These are phyloP conservation scores for Lachancea dasiensis DNA, from an alignment of 805 yeast species.

Conservation along the genomic window DNA sequence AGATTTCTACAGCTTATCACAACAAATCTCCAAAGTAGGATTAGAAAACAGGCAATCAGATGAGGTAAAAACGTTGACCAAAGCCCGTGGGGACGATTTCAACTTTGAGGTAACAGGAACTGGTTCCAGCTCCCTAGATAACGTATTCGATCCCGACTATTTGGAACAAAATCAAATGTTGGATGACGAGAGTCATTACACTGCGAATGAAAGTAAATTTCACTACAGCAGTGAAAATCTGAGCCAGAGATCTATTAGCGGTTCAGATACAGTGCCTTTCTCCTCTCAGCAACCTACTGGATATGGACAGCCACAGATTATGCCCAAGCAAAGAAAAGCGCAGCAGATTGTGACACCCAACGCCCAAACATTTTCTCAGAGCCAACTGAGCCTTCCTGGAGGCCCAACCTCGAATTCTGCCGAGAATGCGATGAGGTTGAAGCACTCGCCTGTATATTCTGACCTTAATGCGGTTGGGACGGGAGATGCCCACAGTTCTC, in stretches of 20 bases:
- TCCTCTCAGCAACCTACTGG: not conserved
- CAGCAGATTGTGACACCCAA: slow-evolving; percentile 8
- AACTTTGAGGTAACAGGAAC: slow-evolving; percentile 9
- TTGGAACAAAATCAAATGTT: slow-evolving; percentile 27
- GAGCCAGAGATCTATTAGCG: slow-evolving; percentile 13
- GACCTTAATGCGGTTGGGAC: slow-evolving; percentile 6
- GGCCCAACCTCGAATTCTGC: not conserved
- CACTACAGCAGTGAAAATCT: slow-evolving; percentile 6
- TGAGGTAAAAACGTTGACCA: not conserved
- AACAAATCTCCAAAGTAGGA: slow-evolving; percentile 12
- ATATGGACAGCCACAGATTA: slow-evolving; percentile 6
- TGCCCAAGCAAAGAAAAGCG: slow-evolving; percentile 7
- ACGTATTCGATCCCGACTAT: slow-evolving; percentile 30
- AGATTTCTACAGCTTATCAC: slow-evolving; percentile 17
- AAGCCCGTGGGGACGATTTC: slow-evolving; percentile 12
- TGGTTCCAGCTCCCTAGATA: slow-evolving; percentile 16
- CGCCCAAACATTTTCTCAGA: slow-evolving; percentile 5
- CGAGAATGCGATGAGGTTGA: slow-evolving; percentile 2
- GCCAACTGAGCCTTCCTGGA: not conserved
- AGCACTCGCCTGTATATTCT: slow-evolving; percentile 9
- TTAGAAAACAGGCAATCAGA: not conserved
- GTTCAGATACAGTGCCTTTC: not conserved
- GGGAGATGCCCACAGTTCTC: not conserved
- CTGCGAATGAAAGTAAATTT: slow-evolving; percentile 15
- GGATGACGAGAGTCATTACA: slow-evolving; percentile 29